Evolutionary conservation across 306 rosid species (phyloP).

Genomic region (Cucurbita pepo): DNA sequence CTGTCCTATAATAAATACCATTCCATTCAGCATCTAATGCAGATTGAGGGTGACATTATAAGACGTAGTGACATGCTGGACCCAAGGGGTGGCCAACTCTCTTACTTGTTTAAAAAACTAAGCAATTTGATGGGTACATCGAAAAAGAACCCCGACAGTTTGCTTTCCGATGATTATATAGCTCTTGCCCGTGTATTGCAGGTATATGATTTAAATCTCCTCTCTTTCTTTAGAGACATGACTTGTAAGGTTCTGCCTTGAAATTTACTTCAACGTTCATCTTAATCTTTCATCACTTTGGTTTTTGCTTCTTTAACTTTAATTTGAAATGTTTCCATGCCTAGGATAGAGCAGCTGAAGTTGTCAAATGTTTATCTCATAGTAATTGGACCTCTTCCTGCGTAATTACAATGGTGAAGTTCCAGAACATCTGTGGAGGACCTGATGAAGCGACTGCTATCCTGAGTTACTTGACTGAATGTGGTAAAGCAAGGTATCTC

Average conservation of each 20-base stretch:
- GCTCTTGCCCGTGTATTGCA: slow-evolving; percentile 37
- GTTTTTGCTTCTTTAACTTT: neutral
- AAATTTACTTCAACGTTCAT: neutral
- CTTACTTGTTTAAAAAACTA: slow-evolving; percentile 29
- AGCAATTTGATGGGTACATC: slow-evolving; percentile 23
- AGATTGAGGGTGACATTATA: slow-evolving; percentile 50
- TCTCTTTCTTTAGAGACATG: neutral
- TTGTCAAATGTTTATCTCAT: slow-evolving; percentile 41
- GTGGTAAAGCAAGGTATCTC: slow-evolving; percentile 49
- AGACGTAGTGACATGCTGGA: slow-evolving; percentile 37
- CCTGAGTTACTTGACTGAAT: slow-evolving; percentile 47
- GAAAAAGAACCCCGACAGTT: slow-evolving; percentile 11
- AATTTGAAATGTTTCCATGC: neutral
- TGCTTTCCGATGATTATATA: slow-evolving; percentile 25
- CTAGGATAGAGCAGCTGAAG: slow-evolving; percentile 52
- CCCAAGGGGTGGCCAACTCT: slow-evolving; percentile 39
- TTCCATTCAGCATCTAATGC: slow-evolving; percentile 49
- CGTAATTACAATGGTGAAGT: slow-evolving; percentile 47
- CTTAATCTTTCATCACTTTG: neutral
- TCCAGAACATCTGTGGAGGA: slow-evolving; percentile 60
- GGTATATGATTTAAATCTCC: slow-evolving; percentile 18
- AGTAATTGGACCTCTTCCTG: slow-evolving; percentile 59
- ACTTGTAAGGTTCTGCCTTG: neutral
- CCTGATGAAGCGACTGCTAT: slow-evolving; percentile 42
- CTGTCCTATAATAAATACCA: slow-evolving; percentile 1